Conservation (phyloP, 352 stramenopile genomes). For the Hyaloperonospora arabidopsidis region DNA sequence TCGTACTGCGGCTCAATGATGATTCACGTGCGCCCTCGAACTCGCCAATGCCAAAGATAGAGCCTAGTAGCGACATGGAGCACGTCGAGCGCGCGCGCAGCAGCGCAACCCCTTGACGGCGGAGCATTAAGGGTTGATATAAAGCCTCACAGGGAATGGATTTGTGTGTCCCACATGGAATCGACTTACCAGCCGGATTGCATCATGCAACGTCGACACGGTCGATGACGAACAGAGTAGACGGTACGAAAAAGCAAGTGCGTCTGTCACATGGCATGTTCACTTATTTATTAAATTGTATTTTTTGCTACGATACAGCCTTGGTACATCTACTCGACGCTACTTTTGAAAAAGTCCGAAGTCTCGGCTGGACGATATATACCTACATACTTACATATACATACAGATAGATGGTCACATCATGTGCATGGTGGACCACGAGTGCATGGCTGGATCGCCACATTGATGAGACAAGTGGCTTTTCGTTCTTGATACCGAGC, state of each 20-base stretch:
- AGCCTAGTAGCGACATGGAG: constrained; percentile 56
- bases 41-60: constrained; percentile 78
- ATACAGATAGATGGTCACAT: constrained; percentile 34
- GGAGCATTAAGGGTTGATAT: constrained; percentile 11
- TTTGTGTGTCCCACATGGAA: no score
- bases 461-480: constrained; percentile 23
- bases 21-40: constrained; percentile 64
- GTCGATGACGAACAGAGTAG: no score
- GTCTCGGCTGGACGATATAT: no score
- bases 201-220: no score
- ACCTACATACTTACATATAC: no score
- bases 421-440: constrained; percentile 70
- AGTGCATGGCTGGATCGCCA: constrained; percentile 50
- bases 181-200: no score
- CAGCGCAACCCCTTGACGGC: constrained; percentile 2
- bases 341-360: no score
- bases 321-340: no score
- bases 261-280: constrained; percentile 1
- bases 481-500: not conserved
- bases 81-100: constrained; percentile 17
- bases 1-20: constrained; percentile 41
- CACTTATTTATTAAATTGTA: not conserved
- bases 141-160: no score
- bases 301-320: not conserved
- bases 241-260: constrained; percentile 12